Evolutionary conservation across 176 grass and related monocot genomes (phyloP), one percentile per base, ranked within the genome.

Genomic region (Avena sativa): DNA sequence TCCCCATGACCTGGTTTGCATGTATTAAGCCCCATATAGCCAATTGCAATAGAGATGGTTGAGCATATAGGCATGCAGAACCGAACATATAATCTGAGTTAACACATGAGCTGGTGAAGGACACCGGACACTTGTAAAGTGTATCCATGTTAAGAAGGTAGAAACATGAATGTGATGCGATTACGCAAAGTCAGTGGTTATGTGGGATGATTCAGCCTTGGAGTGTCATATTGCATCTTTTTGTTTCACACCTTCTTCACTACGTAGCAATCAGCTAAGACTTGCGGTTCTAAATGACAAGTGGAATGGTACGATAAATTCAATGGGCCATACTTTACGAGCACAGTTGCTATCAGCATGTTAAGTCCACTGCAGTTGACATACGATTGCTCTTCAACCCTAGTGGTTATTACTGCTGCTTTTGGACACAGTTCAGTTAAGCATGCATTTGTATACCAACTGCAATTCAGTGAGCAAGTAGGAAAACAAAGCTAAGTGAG

Each of bases 401-500:
- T 76, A 56, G 71, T 44, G 30, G 17, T 4, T 68, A 10, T 12
- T 69, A 34, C 47, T 47, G 15, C 46, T 47, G 8, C 25, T n/a
- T 46, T n/a, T 16, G 12, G 3, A 74, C 47, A 8, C 3, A 57
- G 6, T 26, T 10, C 50, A 47, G 12, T 36, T 80, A 67, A 58
- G 44, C 63, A 76, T 50, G 52, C 40, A 71, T 60, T 60, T 60
- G 2, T 49, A 40, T 6, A 19, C 16, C 11, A 62, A 52, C 38
- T 46, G 43, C 32, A 57, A 50, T 4, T 28, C 49, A 79, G 36
- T 61, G 44, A 11, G 59, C 19, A 12, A 65, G 16, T 74, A 75
- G 68, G 77, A 78, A 70, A 86, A 68, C 16, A 17, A 14, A 26
- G 84, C 23, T 20, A 57, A 59, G 44, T 14, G 48, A 86, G 78